Percentiles rank a stretch among this genome's conserved stretches.
These are phyloP conservation scores for Tilletia horrida DNA, from an alignment of 1,284 basidiomycete species.

Conservation along the genomic window DNA sequence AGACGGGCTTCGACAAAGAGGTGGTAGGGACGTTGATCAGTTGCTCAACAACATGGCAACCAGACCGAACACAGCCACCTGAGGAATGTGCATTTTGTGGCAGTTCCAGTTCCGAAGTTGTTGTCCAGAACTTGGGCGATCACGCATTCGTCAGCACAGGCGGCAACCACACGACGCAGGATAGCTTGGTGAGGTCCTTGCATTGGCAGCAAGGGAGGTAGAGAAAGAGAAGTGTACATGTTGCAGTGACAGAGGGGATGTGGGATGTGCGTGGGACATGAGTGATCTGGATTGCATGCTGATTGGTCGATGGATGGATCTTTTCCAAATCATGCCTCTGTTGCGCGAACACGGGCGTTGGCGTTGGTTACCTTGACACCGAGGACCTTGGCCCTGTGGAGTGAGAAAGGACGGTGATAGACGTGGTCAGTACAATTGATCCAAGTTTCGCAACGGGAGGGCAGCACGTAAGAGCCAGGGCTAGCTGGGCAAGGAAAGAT, in stretches of 20 bases:
- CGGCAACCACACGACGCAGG: too few relatives aligned
- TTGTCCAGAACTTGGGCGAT: too few relatives aligned
- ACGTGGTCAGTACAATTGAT: not conserved
- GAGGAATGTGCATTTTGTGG: too few relatives aligned
- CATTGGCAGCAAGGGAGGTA: slow-evolving; percentile 7
- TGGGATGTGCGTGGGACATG: not conserved
- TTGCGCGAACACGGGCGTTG: slow-evolving; percentile 88
- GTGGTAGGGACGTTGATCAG: too few relatives aligned
- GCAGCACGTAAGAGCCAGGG: not conserved
- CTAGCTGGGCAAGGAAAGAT: too few relatives aligned
- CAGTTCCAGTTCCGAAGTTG: too few relatives aligned
- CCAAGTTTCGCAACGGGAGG: not conserved
- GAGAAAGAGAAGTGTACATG: slow-evolving; percentile 13
- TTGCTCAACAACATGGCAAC: too few relatives aligned
- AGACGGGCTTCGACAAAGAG: too few relatives aligned
- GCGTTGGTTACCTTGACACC: slow-evolving; percentile 80
- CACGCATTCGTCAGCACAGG: too few relatives aligned
- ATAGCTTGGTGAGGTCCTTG: not conserved
- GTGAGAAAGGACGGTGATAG: not conserved
- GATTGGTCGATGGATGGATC: slow-evolving; percentile 5
- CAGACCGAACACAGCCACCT: too few relatives aligned
- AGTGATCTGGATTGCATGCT: not conserved
- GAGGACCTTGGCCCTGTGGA: slow-evolving; percentile 48
- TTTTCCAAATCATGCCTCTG: slow-evolving; percentile 65
- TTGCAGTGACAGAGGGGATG: not conserved